phyloP scores from a whole-genome alignment of 164 flowering plant species.

The Euptelea pleiosperma region DNA sequence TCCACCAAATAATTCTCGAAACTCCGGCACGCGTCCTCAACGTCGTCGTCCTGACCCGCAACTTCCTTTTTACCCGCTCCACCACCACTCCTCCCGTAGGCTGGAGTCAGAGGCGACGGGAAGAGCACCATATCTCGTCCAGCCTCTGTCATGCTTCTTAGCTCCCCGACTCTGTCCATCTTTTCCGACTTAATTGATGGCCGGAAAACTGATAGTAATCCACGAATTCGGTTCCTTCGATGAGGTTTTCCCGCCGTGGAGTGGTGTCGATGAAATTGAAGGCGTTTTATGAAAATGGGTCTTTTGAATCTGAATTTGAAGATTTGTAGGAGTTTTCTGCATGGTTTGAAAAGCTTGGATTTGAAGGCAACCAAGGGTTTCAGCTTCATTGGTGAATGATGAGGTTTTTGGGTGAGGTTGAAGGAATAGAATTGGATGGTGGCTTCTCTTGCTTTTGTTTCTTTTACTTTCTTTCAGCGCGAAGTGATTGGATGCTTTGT shows the following conservation, averaged over 20 bases:
- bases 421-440: constrained; percentile 19
- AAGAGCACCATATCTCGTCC: constrained; percentile 28
- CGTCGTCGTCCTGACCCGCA: constrained; percentile 17
- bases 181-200: constrained; percentile 14
- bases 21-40: constrained; percentile 78
- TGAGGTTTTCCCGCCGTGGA: not conserved
- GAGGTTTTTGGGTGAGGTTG: constrained; percentile 22
- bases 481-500: constrained; percentile 7
- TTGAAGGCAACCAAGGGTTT: constrained; percentile 40
- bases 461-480: not conserved
- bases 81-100: constrained; percentile 22
- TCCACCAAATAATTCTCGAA: constrained; percentile 82
- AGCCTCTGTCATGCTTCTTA: constrained; percentile 35
- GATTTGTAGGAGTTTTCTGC: constrained; percentile 27
- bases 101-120: constrained; percentile 63
- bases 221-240: constrained; percentile 9
- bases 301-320: constrained; percentile 41
- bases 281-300: constrained; percentile 36
- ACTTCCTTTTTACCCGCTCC: constrained; percentile 5
- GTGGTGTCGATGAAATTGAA: constrained; percentile 14
- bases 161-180: constrained; percentile 32
- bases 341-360: constrained; percentile 47
- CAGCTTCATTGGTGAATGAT: constrained; percentile 34
- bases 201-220: constrained; percentile 16
- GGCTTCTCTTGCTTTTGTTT: constrained; percentile 4